phyloP scores from a whole-genome alignment of 2,329 filamentous ascomycete species.

The Diaporthe ampelina region DNA sequence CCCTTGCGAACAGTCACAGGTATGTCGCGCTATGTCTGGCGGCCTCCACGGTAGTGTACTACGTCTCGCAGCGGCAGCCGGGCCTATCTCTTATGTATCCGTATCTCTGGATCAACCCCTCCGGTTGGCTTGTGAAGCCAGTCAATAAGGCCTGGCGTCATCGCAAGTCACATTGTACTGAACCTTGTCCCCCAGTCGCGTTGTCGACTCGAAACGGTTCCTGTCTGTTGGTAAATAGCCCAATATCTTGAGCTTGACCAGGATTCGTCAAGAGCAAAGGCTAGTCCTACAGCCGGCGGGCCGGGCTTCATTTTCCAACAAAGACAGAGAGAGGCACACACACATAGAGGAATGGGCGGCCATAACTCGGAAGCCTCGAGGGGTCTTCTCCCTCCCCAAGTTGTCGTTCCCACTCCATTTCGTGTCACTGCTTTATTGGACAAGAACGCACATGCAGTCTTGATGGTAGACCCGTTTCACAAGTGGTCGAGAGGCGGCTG shows the following conservation, averaged over 20 bases:
- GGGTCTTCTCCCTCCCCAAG: background rate
- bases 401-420: constrained; percentile 12
- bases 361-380: constrained; percentile 26
- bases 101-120: constrained; percentile 2
- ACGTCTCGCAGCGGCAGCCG: background rate
- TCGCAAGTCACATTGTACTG: background rate
- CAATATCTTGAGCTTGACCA: background rate
- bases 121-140: constrained; percentile 14
- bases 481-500: constrained; percentile 25
- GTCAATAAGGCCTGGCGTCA: background rate
- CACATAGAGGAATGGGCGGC: background rate
- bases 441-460: background rate
- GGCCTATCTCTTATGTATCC: background rate
- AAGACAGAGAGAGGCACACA: background rate
- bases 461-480: constrained; percentile 26
- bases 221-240: background rate
- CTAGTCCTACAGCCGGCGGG: background rate
- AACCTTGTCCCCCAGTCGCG: background rate
- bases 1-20: background rate
- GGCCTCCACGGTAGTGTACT: background rate
- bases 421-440: constrained; percentile 33
- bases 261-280: background rate
- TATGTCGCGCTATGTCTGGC: background rate
- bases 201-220: background rate
- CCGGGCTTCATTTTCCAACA: constrained; percentile 3